phyloP scores from a whole-genome alignment of 2,329 filamentous ascomycete genomes.

The Periconia macrospinosa region DNA sequence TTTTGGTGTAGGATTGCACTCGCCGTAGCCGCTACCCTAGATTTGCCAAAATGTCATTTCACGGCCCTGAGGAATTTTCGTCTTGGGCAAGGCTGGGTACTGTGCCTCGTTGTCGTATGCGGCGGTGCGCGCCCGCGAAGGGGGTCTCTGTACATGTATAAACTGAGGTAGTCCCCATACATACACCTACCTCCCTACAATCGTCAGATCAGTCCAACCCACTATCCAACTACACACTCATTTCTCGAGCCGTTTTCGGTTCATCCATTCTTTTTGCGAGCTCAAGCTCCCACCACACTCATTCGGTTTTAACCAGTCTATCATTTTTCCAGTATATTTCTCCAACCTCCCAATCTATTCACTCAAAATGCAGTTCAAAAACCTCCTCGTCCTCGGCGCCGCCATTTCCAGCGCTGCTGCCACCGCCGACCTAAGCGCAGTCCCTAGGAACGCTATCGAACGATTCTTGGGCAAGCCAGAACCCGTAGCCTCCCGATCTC shows the following conservation, averaged over 20 bases:
- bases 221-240: not conserved
- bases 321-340: not conserved
- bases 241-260: not conserved
- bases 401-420: constrained; percentile 17
- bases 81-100: not conserved
- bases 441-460: not conserved
- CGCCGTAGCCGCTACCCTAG: not conserved
- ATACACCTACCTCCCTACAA: not conserved
- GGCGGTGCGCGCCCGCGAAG: not conserved
- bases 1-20: not conserved
- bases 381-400: constrained; percentile 16
- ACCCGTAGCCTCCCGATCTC: not conserved
- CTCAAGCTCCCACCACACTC: not conserved
- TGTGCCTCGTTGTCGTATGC: not conserved
- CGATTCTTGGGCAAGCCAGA: not conserved
- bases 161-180: not conserved
- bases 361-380: constrained; percentile 21
- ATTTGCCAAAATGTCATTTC: not conserved
- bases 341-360: too few relatives aligned
- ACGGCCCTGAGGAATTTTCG: not conserved
- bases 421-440: not conserved
- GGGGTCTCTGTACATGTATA: not conserved
- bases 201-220: not conserved
- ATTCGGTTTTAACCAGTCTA: not conserved
- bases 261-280: constrained; percentile 1